Evolutionary conservation across 2,329 filamentous ascomycete genomes (phyloP), one percentile per base, ranked within the genome.

Genomic region (Xylaria sp.): DNA sequence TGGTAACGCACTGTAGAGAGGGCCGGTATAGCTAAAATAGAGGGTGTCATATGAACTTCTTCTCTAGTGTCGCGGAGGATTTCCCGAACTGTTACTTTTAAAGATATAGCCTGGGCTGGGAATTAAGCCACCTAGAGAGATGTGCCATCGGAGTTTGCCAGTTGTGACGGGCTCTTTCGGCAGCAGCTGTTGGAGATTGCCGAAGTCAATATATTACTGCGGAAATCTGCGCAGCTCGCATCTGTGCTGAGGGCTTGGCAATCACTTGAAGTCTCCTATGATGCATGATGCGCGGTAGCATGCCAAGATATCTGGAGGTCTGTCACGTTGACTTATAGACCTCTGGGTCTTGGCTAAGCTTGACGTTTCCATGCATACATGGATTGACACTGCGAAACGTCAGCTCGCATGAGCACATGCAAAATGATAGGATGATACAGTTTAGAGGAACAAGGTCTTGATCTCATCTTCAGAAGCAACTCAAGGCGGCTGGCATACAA

Each of bases 291-390:
- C 41, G 50, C 55, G 15, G 39, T 44, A 18, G 51, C 20, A 37
- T 28, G 66, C 66, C 56, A 61, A 68, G 66, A 57, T 23, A 34
- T 37, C 5, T 15, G 25, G 9, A 48, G 15, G 18, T n/a, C 2
- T 28, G 15, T 41, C 9, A n/a, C 25, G 15, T 28, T 52, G 23
- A 7, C 50, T 28, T 23, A 28, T 9, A 39, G 52, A 37, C 32
- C 18, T 56, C n/a, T 13, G 12, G 25, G 15, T 18, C 25, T 60
- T 15, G 10, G 44, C 28, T 15, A 37, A 15, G 25, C 10, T 46
- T 20, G 41, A 48, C 25, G 15, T 37, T n/a, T 23, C 23, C n/a
- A 50, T 13, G 13, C n/a, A 48, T 46, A n/a, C 6, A 6, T 44
- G 3, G 18, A 18, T 18, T 15, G 39, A 18, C 39, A 44, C 18